These are phyloP conservation scores for Theileria luwenshuni DNA, from an alignment of 169 alveolate genomes.

Conservation along the genomic window DNA sequence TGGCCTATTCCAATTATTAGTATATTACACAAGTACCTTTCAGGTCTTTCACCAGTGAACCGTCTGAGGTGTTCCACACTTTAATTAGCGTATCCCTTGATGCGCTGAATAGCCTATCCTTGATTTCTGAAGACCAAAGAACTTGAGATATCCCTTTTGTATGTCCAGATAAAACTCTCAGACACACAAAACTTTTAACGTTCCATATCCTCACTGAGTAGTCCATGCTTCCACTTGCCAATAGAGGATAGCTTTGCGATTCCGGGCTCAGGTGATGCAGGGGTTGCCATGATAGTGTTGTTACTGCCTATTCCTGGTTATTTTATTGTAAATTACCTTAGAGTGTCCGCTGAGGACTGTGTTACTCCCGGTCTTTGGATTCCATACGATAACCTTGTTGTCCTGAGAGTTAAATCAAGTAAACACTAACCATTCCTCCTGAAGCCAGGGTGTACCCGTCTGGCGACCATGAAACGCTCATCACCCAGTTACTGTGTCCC, in stretches of 20 bases:
- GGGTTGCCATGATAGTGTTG: conserved; percentile 90
- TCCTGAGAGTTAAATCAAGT: conserved; percentile 20
- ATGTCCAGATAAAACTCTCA: conserved; percentile 88
- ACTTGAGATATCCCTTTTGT: conserved; percentile 90
- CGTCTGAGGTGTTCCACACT: conserved; percentile 86
- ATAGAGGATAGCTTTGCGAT: conserved; percentile 42
- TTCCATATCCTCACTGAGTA: conserved; percentile 91
- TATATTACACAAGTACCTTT: conserved; percentile 49
- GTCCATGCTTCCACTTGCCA: conserved; percentile 87
- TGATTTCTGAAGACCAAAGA: conserved; percentile 92
- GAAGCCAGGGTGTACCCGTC: conserved; percentile 88
- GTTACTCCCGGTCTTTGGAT: conserved; percentile 34
- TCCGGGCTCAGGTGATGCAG: conserved; percentile 78
- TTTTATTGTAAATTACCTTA: conserved; percentile 32
- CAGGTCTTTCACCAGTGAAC: conserved; percentile 74
- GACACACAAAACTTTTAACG: conserved; percentile 74
- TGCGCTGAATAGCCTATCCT: conserved; percentile 83
- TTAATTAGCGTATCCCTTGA: conserved; percentile 93
- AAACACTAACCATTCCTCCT: conserved; percentile 85
- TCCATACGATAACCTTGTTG: conserved; percentile 57
- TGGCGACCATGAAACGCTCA: conserved; percentile 92
- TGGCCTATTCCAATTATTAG: conserved; percentile 84
- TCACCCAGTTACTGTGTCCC: conserved; percentile 94
- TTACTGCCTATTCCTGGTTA: conserved; percentile 69
- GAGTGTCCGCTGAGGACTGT: conserved; percentile 60